Evolutionary conservation across 106 monocot genomes (phyloP).

Genomic region (Dendrobium nobile): DNA sequence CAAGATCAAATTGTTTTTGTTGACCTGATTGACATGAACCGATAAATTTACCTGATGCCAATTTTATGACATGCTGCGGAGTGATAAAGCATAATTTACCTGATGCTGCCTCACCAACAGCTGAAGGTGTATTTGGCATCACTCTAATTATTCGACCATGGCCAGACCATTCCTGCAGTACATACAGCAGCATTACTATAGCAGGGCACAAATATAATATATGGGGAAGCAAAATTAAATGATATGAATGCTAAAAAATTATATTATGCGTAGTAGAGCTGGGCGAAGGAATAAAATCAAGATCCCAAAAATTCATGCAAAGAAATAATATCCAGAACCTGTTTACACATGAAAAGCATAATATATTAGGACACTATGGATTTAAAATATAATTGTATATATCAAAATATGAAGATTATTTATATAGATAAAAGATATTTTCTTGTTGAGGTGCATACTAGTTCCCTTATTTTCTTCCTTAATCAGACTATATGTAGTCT

Average conservation of each 20-base stretch:
- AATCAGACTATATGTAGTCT: no score
- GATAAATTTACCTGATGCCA: not conserved
- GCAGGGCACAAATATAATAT: not conserved
- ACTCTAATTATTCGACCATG: constrained; percentile 79
- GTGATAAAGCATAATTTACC: constrained; percentile 28
- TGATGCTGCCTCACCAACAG: constrained; percentile 86
- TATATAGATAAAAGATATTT: no score
- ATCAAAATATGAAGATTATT: no score
- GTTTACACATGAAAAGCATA: no score
- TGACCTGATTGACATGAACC: no score
- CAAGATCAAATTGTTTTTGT: no score
- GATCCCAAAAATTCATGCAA: no score
- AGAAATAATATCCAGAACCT: no score
- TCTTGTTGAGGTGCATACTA: no score
- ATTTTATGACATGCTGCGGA: not conserved
- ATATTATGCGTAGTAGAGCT: not conserved
- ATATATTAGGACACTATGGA: no score
- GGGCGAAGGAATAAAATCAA: not conserved
- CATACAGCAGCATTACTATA: not conserved
- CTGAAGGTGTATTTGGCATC: constrained; percentile 97
- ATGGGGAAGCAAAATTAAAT: not conserved
- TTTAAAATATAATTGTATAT: no score
- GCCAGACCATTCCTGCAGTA: constrained; percentile 77
- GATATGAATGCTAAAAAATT: not conserved
- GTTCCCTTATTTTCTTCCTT: no score